Evolutionary conservation across 2,329 filamentous ascomycete species (phyloP), one percentile per base, ranked within the genome.

Genomic region (Talaromyces rugulosus): DNA sequence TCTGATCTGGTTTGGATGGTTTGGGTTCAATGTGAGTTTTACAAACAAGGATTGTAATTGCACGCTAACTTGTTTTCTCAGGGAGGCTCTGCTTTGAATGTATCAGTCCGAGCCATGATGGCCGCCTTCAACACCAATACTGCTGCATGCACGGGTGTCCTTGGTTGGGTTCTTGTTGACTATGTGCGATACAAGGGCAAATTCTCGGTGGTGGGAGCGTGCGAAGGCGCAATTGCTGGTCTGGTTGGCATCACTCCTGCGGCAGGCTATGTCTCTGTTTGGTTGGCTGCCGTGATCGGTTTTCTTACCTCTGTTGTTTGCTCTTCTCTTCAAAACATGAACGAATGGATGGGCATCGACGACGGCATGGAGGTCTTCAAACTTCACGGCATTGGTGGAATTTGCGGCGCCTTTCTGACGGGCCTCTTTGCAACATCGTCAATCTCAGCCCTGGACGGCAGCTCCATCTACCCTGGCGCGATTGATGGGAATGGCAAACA

Each of bases 281-380:
- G 82, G 82, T 76, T 82, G 36, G 83, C 82, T 16, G 83, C 81
- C 1, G 74, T 83, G 30, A 85, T 86, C 65, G 83, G 83, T 5
- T 83, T 85, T 74, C 65, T 86, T 34, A 85, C 83, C 4, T 80
- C 78, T 8, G 75, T 81, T 7, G 74, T 82, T 28, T 85, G 83
- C 70, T 77, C 81, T 8, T 69, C 75, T 1, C 74, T 80, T 44
- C 78, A 83, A 62, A 73, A 84, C 63, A 66, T 85, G 63, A 83
- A 85, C 67, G 75, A 81, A 30, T 83, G 81, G 80, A 69, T 85
- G 33, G 73, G 72, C 62, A 82, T 85, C 62, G 84, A 86, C 65
- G 84, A 86, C 64, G 82, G 83, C 11, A 81, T 86, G 69, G 82
- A 86, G 64, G 82, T 86, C 50, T 86, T 86, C 77, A 85, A 84